Percentiles rank a stretch among this genome's conserved stretches.
Evolutionary conservation across 2,329 filamentous ascomycete genomes (phyloP).

Genomic region (Zasmidium citrigriseum): DNA sequence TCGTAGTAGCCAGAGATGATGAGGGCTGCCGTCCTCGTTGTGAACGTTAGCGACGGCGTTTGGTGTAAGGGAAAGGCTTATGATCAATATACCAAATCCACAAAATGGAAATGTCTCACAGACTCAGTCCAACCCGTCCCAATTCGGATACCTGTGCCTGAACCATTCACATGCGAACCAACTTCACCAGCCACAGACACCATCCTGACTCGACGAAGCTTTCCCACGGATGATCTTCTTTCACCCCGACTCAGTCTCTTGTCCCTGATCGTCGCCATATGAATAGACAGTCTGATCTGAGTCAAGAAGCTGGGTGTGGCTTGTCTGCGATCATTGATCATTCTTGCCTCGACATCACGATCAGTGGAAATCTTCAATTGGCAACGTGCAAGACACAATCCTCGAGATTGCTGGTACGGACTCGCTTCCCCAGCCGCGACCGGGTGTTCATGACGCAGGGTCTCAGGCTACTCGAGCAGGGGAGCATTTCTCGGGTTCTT

Average conservation of each 20-base stretch:
- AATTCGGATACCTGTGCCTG: neutral
- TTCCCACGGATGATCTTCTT: too few relatives aligned
- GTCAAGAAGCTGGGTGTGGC: neutral
- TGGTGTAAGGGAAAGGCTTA: neutral
- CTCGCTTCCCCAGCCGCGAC: neutral
- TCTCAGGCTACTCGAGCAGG: too few relatives aligned
- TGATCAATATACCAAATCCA: neutral
- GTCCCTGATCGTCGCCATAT: neutral
- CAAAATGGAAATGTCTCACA: neutral
- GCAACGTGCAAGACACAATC: neutral
- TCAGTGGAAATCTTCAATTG: too few relatives aligned
- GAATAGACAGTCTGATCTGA: neutral
- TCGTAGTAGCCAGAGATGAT: slow-evolving; percentile 24
- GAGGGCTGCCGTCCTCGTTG: neutral
- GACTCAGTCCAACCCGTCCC: too few relatives aligned
- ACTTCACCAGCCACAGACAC: neutral
- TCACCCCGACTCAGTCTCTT: neutral
- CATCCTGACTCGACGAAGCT: neutral
- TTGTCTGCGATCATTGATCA: neutral
- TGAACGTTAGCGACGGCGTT: slow-evolving; percentile 12
- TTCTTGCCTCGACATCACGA: neutral
- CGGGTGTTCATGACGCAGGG: neutral
- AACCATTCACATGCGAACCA: neutral
- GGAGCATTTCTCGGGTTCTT: too few relatives aligned
- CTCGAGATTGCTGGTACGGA: neutral